Percentiles rank a stretch among this genome's conserved stretches.
These are phyloP conservation scores for Proteromonas lacertae DNA, from an alignment of 352 stramenopile species.

Conservation along the genomic window DNA sequence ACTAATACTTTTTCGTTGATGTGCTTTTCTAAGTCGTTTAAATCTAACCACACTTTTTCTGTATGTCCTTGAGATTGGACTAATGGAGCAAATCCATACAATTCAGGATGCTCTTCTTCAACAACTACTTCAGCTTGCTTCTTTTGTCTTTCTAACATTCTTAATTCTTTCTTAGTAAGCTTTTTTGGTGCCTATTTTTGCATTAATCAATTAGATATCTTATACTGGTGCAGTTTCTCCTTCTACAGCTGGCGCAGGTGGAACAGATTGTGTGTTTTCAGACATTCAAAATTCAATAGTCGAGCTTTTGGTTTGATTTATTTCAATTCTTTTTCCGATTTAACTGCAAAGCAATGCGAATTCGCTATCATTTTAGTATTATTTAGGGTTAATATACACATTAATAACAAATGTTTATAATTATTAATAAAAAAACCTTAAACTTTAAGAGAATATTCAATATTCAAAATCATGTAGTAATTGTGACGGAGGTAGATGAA, in stretches of 20 bases:
- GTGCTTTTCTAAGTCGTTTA: conserved; percentile 21
- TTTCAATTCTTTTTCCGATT: too few relatives aligned
- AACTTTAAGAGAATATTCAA: too few relatives aligned
- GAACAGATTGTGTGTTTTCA: neutral
- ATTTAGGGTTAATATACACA: too few relatives aligned
- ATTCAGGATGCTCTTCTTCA: conserved; percentile 11
- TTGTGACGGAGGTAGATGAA: too few relatives aligned
- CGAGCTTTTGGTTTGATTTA: neutral
- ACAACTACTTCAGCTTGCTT: conserved; percentile 20
- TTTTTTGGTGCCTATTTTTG: neutral
- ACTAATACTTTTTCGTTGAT: conserved; percentile 62
- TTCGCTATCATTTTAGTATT: too few relatives aligned
- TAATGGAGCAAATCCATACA: conserved; percentile 40
- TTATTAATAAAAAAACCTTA: too few relatives aligned
- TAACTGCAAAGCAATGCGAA: too few relatives aligned
- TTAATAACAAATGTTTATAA: too few relatives aligned
- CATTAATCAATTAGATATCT: neutral
- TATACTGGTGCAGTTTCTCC: conserved; percentile 6
- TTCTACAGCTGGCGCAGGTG: conserved; percentile 2
- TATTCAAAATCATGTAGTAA: too few relatives aligned
- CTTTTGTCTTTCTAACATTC: conserved; percentile 28
- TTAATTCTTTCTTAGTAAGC: conserved; percentile 19
- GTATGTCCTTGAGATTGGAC: conserved; percentile 45
- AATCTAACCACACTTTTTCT: conserved; percentile 13
- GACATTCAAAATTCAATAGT: neutral